A percentile compares a stretch with the other conserved stretches of the same genome.
phyloP scores from a whole-genome alignment of 2,329 filamentous ascomycete genomes.

The Penicillium sp. region DNA sequence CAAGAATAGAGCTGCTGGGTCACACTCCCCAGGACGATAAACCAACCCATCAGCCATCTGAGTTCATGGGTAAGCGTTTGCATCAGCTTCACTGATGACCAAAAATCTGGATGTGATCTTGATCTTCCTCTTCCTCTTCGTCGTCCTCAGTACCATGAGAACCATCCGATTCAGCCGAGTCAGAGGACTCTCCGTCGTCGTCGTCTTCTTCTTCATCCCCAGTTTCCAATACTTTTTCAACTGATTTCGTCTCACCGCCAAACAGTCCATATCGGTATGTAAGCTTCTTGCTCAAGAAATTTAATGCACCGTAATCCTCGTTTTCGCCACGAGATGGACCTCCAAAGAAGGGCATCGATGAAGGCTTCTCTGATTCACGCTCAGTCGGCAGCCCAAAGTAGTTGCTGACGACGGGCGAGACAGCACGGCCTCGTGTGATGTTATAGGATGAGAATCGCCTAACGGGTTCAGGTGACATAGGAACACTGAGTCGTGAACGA shows the following conservation, averaged over 20 bases:
- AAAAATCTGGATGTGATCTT: slow-evolving; percentile 45
- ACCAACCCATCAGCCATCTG: background rate
- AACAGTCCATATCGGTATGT: slow-evolving; percentile 32
- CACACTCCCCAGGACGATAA: background rate
- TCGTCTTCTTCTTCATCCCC: slow-evolving; percentile 19
- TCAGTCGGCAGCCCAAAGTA: slow-evolving; percentile 38
- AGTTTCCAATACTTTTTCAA: slow-evolving; percentile 16
- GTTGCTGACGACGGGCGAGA: slow-evolving; percentile 39
- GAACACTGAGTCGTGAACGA: slow-evolving; percentile 17
- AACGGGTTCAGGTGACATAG: slow-evolving; percentile 17
- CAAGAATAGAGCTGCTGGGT: background rate
- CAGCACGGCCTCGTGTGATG: slow-evolving; percentile 32
- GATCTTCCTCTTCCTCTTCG: slow-evolving; percentile 42
- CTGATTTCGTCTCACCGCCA: slow-evolving; percentile 22
- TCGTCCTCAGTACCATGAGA: slow-evolving; percentile 45
- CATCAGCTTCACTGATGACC: slow-evolving; percentile 41
- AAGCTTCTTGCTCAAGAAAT: slow-evolving; percentile 45
- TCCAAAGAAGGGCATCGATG: slow-evolving; percentile 25
- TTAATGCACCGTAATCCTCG: slow-evolving; percentile 48
- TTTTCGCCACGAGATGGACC: slow-evolving; percentile 13
- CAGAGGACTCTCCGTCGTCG: slow-evolving; percentile 12
- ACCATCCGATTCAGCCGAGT: slow-evolving; percentile 29
- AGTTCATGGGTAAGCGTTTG: background rate
- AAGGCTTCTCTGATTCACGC: slow-evolving; percentile 25
- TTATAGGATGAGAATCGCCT: slow-evolving; percentile 28